phyloP scores from a whole-genome alignment of 1,139 yeast species.

The Saccharomyces pastorianus region DNA sequence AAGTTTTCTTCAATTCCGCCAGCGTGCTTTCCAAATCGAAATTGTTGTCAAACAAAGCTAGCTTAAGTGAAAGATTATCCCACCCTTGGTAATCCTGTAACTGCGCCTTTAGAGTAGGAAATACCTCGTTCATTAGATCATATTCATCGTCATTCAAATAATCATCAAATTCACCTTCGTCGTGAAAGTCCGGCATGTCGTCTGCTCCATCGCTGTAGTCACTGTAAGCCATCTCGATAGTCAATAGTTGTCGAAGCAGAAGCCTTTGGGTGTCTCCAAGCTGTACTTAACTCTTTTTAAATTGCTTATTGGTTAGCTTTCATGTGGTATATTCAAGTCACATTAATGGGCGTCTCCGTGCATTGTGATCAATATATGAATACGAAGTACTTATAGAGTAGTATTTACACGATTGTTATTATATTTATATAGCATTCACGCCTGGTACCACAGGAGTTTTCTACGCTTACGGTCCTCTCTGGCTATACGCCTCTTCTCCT shows the following conservation, averaged over 20 bases:
- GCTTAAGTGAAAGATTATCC: slow-evolving; percentile 26
- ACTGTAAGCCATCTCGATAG: slow-evolving; percentile 15
- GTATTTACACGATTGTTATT: slow-evolving; percentile 9
- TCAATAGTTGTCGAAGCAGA: background rate
- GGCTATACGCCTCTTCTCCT: slow-evolving; percentile 38
- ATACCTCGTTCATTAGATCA: slow-evolving; percentile 25
- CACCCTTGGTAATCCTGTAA: slow-evolving; percentile 27
- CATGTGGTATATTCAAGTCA: background rate
- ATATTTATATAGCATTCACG: slow-evolving; percentile 30
- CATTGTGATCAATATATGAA: background rate
- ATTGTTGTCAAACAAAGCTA: slow-evolving; percentile 26
- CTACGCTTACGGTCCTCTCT: slow-evolving; percentile 51
- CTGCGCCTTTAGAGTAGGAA: slow-evolving; percentile 22
- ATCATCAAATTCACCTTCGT: slow-evolving; percentile 32
- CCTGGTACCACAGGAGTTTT: slow-evolving; percentile 55
- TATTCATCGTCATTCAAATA: slow-evolving; percentile 32
- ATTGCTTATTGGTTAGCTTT: background rate
- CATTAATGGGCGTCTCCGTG: slow-evolving; percentile 6
- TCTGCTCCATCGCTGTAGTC: slow-evolving; percentile 21
- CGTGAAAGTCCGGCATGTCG: slow-evolving; percentile 26
- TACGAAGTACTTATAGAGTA: background rate
- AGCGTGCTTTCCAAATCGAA: slow-evolving; percentile 25
- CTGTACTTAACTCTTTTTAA: background rate
- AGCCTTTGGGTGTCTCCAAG: background rate
- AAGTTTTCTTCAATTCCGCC: slow-evolving; percentile 19